phyloP scores from a whole-genome alignment of 169 alveolate species.

The Plasmodium knowlesi region DNA sequence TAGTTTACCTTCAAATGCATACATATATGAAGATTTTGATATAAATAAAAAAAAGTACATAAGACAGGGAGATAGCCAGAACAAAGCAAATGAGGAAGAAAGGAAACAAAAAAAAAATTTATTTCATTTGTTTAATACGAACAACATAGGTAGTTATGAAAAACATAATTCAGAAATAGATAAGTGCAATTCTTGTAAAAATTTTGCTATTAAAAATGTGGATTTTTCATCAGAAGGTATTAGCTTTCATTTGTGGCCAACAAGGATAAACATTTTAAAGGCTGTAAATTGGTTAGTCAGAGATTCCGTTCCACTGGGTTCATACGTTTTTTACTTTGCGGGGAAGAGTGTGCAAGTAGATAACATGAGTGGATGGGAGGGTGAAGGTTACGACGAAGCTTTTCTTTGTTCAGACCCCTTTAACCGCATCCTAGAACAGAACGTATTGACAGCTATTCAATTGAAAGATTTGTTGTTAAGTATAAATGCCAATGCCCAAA shows the following conservation, averaged over 20 bases:
- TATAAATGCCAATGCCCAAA: constrained; percentile 79
- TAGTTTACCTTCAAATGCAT: constrained; percentile 85
- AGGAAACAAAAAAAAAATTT: constrained; percentile 25
- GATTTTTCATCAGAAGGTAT: constrained; percentile 77
- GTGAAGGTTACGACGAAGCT: constrained; percentile 94
- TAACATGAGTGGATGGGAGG: constrained; percentile 93
- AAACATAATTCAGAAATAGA: constrained; percentile 13
- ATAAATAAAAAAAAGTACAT: constrained; percentile 14
- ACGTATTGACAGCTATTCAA: constrained; percentile 86
- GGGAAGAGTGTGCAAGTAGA: constrained; percentile 93
- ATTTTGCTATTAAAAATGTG: constrained; percentile 79
- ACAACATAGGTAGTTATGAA: constrained; percentile 48
- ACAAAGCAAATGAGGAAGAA: constrained; percentile 1
- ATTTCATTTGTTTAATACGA: constrained; percentile 76
- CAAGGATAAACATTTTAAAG: constrained; percentile 86
- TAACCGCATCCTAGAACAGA: constrained; percentile 77
- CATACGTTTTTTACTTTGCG: constrained; percentile 89
- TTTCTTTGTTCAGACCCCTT: constrained; percentile 90
- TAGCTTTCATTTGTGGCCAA: constrained; percentile 82
- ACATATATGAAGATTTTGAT: constrained; percentile 77
- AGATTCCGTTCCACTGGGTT: constrained; percentile 86
- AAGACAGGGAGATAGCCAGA: constrained; percentile 24
- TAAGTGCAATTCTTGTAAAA: constrained; percentile 76
- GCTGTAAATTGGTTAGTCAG: constrained; percentile 90
- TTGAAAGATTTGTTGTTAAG: constrained; percentile 84